phyloP scores from a whole-genome alignment of 1,284 basidiomycete genomes.

The Cutaneotrichosporon curvatum region DNA sequence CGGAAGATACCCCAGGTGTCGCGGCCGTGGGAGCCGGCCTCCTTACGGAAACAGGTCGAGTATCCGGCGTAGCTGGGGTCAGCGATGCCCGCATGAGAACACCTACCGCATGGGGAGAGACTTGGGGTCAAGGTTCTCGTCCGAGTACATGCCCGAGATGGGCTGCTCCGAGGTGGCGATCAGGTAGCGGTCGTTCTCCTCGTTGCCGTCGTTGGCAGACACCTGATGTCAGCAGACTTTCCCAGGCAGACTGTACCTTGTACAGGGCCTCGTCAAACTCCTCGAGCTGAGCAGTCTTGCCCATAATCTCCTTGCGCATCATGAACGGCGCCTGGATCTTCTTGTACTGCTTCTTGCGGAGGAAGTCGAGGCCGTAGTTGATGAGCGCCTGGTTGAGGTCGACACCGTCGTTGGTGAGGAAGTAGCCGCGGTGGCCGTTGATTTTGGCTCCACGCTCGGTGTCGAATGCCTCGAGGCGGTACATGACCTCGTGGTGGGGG shows the following conservation, averaged over 20 bases:
- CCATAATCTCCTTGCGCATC: slow-evolving; percentile 98
- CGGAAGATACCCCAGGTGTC: slow-evolving; percentile 99
- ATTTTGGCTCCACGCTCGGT: slow-evolving; percentile 91
- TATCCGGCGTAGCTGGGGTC: slow-evolving; percentile 54
- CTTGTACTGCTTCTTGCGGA: slow-evolving; percentile 74
- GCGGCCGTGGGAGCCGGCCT: slow-evolving; percentile 91
- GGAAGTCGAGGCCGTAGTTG: slow-evolving; percentile 88
- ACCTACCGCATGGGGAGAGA: slow-evolving; percentile 80
- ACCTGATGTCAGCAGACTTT: slow-evolving; percentile 51
- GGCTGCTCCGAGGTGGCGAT: slow-evolving; percentile 99
- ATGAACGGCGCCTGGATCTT: slow-evolving; percentile 97
- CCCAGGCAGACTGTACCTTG: slow-evolving; percentile 55
- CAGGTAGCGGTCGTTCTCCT: slow-evolving; percentile 95
- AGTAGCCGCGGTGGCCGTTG: slow-evolving; percentile 92
- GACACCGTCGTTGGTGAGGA: slow-evolving; percentile 88
- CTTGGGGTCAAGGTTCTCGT: slow-evolving; percentile 96
- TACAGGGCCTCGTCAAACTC: slow-evolving; percentile 98
- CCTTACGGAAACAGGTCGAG: slow-evolving; percentile 97
- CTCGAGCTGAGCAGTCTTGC: slow-evolving; percentile 92
- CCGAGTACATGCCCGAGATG: slow-evolving; percentile 88
- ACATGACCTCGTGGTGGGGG: slow-evolving; percentile 92
- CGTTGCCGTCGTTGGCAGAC: slow-evolving; percentile 52
- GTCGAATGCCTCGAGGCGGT: slow-evolving; percentile 90
- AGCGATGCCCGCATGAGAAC: neutral
- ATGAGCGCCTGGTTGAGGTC: slow-evolving; percentile 97